Evolutionary conservation across 1,284 basidiomycete species (phyloP).

Genomic region (Sparassis latifolia): DNA sequence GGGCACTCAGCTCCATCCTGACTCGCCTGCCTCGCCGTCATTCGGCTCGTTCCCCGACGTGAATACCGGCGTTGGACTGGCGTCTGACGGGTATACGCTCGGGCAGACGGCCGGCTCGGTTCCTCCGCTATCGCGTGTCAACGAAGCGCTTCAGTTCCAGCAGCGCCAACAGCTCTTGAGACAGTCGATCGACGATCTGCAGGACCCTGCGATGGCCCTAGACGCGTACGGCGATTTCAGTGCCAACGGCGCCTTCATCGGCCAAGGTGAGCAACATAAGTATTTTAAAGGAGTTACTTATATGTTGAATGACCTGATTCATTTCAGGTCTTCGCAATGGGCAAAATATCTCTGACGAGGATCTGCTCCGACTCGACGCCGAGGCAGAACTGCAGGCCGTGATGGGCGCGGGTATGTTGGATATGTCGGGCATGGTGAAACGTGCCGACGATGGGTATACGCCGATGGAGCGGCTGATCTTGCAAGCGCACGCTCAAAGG

Average conservation of each 20-base stretch:
- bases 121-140: no score
- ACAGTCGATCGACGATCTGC: slow-evolving; percentile 3
- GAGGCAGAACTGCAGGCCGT: slow-evolving; percentile 10
- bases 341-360: neutral
- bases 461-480: slow-evolving; percentile 56
- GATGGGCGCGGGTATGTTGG: slow-evolving; percentile 5
- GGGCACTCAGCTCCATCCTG: slow-evolving; percentile 42
- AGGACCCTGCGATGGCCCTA: neutral
- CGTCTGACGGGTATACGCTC: no score
- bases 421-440: slow-evolving; percentile 12
- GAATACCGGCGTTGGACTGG: no score
- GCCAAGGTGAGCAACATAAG: no score
- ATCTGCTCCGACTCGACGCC: slow-evolving; percentile 13
- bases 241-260: neutral
- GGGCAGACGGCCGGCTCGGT: neutral
- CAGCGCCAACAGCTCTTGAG: slow-evolving; percentile 1
- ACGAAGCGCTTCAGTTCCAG: neutral
- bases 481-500: slow-evolving; percentile 45
- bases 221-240: slow-evolving; percentile 6
- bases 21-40: neutral
- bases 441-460: slow-evolving; percentile 49
- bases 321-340: no score
- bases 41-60: no score
- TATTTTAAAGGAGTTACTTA: no score
- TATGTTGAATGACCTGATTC: no score